Base-by-base conservation (phyloP, 495 filamentous ascomycete species). In the Aspergillus haitiensis region DNA sequence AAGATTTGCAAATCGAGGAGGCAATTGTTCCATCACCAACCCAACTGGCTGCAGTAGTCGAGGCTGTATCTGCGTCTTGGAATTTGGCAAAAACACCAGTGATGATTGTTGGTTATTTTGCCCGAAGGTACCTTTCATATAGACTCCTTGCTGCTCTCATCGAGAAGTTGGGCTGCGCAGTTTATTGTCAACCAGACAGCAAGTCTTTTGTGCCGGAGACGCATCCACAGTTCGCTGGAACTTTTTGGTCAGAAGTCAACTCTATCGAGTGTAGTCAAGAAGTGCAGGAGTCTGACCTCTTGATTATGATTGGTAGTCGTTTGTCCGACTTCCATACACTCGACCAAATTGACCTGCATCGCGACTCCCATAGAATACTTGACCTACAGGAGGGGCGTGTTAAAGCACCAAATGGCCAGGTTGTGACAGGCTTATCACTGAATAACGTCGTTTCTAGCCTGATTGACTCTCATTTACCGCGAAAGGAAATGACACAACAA, bases 131-230 rank as follows among this genome's bases (percentile, higher is more conserved):
- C 1, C 51, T 61, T 1, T 50, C 58, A 12, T 11, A 15, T 11
- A 13, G 44, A 10, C 9, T 34, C 31, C 34, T 64, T 11, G 47
- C 53, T 10, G 32, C n/a, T 7, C 47, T 66, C 3, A 56, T 45
- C 7, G 57, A 63, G 1, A 58, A 49, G 8, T 54, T 66, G 0
- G 64, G 64, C 3, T 66, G 64, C 45, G 52, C 60, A 13, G 60
- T 63, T 1, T 37, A 63, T n/a, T 59, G 52, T 46, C 64, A 63
- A 15, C 64, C 60, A n/a, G 57, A 66, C 39, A 55, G 55, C 1
- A 55, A 48, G 21, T 57, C 34, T 11, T 42, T 66, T 18, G 15
- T 49, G 0, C 15, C 44, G 9, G 64, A 66, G 16, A 45, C 52
- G 6, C 60, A 66, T 39, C 60, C 60, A 12, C 64, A 66, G 35